Evolutionary conservation across 306 rosid genomes (phyloP).

Genomic region (Cucurbita moschata): DNA sequence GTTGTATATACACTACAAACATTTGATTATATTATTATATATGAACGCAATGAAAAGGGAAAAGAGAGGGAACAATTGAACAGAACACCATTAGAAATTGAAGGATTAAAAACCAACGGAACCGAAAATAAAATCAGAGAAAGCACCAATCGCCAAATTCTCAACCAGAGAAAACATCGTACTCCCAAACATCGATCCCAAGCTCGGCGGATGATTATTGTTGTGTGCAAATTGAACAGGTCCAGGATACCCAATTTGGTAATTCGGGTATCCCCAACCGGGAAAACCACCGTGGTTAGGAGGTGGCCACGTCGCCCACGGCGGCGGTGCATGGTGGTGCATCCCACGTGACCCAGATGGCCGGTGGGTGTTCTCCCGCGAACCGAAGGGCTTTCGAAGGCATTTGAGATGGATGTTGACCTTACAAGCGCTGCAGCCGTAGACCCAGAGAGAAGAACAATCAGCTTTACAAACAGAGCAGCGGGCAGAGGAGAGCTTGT

Average conservation of each 20-base stretch:
- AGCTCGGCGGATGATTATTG: not conserved
- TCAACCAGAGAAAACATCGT: not conserved
- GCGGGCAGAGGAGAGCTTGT: not conserved
- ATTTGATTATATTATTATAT: no score
- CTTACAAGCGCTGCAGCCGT: not conserved
- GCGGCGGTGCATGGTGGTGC: not conserved
- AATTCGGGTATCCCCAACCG: not conserved
- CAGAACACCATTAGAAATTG: not conserved
- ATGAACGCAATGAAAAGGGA: no score
- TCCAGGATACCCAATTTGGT: not conserved
- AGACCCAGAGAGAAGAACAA: not conserved
- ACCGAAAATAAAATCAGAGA: not conserved
- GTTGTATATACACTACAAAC: no score
- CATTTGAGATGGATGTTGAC: not conserved
- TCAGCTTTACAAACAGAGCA: not conserved
- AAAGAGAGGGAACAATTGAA: not conserved
- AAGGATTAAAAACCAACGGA: not conserved
- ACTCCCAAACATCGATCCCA: not conserved
- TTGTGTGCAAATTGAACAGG: not conserved
- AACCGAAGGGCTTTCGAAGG: not conserved
- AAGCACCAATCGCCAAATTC: not conserved
- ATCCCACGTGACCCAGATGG: not conserved
- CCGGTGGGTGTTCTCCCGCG: not conserved
- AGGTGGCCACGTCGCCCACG: not conserved
- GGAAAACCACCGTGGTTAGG: not conserved